A percentile compares a stretch with the other conserved stretches of the same genome.
These are phyloP conservation scores for Blakeslea trispora DNA, from an alignment of 371 early-diverging fungal genomes.

Conservation along the genomic window DNA sequence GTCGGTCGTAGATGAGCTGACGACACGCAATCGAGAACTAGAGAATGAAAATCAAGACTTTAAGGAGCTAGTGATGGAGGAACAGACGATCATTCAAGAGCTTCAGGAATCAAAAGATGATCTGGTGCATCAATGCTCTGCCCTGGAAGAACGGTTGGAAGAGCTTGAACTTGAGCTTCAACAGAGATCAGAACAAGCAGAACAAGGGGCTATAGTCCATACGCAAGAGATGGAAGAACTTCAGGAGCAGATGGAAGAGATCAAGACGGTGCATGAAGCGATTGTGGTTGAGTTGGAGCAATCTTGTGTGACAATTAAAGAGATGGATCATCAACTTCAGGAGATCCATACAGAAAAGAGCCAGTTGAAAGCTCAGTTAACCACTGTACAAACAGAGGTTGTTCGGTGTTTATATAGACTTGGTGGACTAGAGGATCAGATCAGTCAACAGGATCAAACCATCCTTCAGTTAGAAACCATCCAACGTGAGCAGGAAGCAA, in stretches of 20 bases:
- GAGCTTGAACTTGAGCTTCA: slow-evolving; percentile 19
- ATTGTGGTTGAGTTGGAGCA: background rate
- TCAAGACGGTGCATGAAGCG: slow-evolving; percentile 8
- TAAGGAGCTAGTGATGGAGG: slow-evolving; percentile 48
- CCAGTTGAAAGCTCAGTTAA: background rate
- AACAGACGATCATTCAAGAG: slow-evolving; percentile 48
- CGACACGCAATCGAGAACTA: slow-evolving; percentile 50
- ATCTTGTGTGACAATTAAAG: too few species aligned
- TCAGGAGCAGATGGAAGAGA: slow-evolving; percentile 8
- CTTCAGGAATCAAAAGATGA: slow-evolving; percentile 65
- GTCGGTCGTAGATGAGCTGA: slow-evolving; percentile 51
- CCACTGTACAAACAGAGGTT: background rate
- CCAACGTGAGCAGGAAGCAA: background rate
- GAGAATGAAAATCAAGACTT: slow-evolving; percentile 51
- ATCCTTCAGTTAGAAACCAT: slow-evolving; percentile 1
- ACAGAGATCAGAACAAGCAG: slow-evolving; percentile 5
- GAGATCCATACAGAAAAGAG: slow-evolving; percentile 8
- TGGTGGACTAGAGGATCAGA: background rate
- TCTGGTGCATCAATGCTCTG: slow-evolving; percentile 59
- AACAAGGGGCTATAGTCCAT: slow-evolving; percentile 35
- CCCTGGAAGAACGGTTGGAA: slow-evolving; percentile 48
- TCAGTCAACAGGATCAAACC: slow-evolving; percentile 4
- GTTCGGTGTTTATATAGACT: background rate
- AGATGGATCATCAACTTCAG: background rate
- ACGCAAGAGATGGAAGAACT: slow-evolving; percentile 44